Conservation (phyloP, 768 basidiomycete species). For the Strobilomyces echinocephalus region DNA sequence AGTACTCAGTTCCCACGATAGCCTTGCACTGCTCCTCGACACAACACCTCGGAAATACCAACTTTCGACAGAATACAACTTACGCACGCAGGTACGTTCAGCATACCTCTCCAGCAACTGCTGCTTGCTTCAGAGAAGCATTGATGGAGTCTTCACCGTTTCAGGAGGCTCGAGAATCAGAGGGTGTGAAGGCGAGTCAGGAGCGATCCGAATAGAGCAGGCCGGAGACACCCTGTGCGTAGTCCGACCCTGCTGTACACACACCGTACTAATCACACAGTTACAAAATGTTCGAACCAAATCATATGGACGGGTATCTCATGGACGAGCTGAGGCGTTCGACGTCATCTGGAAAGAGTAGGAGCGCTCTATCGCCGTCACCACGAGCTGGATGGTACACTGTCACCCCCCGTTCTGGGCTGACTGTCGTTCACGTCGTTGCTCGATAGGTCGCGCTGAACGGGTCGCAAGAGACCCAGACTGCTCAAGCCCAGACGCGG, state of each 20-base stretch:
- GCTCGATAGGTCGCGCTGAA: no score
- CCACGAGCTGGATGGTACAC: no score
- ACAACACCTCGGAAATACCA: no score
- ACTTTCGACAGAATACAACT: no score
- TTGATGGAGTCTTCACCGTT: conserved; percentile 71
- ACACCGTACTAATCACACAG: conserved; percentile 35
- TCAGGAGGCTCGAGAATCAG: conserved; percentile 24
- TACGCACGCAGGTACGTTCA: no score
- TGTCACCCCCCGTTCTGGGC: no score
- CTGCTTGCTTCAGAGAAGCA: conserved; percentile 84
- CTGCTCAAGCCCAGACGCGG: no score
- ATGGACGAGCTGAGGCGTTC: conserved; percentile 76
- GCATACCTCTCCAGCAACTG: no score
- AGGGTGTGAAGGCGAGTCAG: conserved; percentile 1
- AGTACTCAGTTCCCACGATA: no score
- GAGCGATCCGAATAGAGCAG: conserved; percentile 40
- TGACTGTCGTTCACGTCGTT: no score
- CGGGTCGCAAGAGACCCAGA: no score
- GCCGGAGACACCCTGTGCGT: conserved; percentile 84
- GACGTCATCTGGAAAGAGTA: conserved; percentile 73
- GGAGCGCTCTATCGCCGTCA: conserved; percentile 42
- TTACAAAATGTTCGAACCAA: conserved; percentile 90
- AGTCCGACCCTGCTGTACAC: conserved; percentile 3
- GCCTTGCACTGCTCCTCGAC: conserved; percentile 18
- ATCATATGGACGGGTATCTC: conserved; percentile 98